phyloP scores from a whole-genome alignment of 257 asterid species.

The Lantana camara region DNA sequence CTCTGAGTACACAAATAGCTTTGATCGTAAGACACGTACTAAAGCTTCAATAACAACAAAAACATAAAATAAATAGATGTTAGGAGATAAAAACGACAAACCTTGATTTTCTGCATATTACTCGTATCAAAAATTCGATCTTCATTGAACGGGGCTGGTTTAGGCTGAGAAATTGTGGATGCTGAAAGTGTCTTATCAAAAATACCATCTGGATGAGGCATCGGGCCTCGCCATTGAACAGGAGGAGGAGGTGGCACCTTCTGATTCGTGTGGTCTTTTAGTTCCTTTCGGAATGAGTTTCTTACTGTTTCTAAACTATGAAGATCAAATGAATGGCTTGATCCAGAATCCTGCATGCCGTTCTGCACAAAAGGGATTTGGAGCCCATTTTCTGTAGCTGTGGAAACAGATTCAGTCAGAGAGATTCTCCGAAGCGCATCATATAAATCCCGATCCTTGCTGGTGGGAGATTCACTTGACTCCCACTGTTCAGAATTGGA shows the following conservation, averaged over 20 bases:
- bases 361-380: slow-evolving; percentile 45
- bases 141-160: slow-evolving; percentile 68
- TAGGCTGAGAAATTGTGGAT: slow-evolving; percentile 64
- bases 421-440: slow-evolving; percentile 68
- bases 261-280: slow-evolving; percentile 24
- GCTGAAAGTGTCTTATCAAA: slow-evolving; percentile 42
- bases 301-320: slow-evolving; percentile 50
- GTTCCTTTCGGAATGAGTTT: slow-evolving; percentile 50
- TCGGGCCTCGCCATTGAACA: slow-evolving; percentile 52
- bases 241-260: slow-evolving; percentile 70
- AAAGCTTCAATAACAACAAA: not conserved
- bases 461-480: slow-evolving; percentile 62
- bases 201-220: slow-evolving; percentile 35
- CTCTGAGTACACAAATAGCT: slow-evolving; percentile 40
- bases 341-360: too few relatives aligned
- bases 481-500: slow-evolving; percentile 92
- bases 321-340: slow-evolving; percentile 55
- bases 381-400: slow-evolving; percentile 34
- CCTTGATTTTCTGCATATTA: slow-evolving; percentile 60
- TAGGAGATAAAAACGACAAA: slow-evolving; percentile 23
- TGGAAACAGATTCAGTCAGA: slow-evolving; percentile 61
- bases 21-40: slow-evolving; percentile 17
- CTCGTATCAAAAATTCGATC: slow-evolving; percentile 45
- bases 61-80: not conserved
- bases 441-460: slow-evolving; percentile 66